Evolutionary conservation across 345 rosid species (phyloP).

Genomic region (Toxicodendron radicans): DNA sequence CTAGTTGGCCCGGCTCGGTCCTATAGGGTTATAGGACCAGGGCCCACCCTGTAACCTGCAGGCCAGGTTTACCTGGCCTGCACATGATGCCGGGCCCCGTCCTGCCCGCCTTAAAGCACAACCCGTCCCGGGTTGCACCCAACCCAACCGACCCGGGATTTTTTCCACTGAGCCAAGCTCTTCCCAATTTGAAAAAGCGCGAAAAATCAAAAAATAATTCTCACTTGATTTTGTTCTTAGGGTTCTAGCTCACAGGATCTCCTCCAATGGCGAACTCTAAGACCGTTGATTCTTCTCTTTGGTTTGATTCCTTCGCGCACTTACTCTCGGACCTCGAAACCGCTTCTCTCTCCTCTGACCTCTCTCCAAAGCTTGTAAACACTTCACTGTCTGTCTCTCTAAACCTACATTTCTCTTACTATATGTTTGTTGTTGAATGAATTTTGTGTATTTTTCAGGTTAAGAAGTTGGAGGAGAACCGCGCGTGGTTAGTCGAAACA

Average conservation of each 20-base stretch:
- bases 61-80: no score
- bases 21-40: no score
- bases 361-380: constrained; percentile 53
- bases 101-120: no score
- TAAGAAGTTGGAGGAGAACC: constrained; percentile 69
- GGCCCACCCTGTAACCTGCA: no score
- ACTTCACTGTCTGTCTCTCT: background rate
- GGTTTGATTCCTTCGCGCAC: constrained; percentile 83
- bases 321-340: constrained; percentile 69
- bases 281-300: constrained; percentile 62
- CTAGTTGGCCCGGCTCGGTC: no score
- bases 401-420: background rate
- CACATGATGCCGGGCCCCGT: no score
- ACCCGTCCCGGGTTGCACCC: no score
- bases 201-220: constrained; percentile 2
- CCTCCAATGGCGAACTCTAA: constrained; percentile 50
- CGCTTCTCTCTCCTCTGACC: constrained; percentile 53
- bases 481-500: constrained; percentile 65
- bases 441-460: constrained; percentile 34
- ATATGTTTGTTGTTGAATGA: background rate
- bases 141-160: no score
- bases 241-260: constrained; percentile 37
- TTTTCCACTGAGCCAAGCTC: no score
- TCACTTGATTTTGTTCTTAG: constrained; percentile 23
- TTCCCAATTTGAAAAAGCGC: constrained; percentile 17